These are phyloP conservation scores for Stygiomarasmius scandens DNA, from an alignment of 1,284 basidiomycete species.

Conservation along the genomic window DNA sequence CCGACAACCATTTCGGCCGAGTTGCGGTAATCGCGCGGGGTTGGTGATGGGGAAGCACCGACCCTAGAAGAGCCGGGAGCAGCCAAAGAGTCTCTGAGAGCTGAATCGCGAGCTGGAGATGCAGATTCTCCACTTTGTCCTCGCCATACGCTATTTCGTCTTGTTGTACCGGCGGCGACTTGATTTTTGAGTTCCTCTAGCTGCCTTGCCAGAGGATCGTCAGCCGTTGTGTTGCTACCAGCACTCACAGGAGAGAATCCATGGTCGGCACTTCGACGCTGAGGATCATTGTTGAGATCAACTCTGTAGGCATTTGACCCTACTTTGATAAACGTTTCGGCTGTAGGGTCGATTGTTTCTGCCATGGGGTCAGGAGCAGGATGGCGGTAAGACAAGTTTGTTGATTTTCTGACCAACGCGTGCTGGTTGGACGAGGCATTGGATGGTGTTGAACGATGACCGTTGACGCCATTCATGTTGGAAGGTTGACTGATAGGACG, in stretches of 20 bases:
- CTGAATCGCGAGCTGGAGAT: not conserved
- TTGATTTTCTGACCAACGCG: slow-evolving; percentile 16
- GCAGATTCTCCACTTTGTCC: slow-evolving; percentile 7
- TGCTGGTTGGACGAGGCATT: not conserved
- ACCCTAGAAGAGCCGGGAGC: slow-evolving; percentile 24
- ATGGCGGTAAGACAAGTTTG: slow-evolving; percentile 22
- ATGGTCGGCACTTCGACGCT: slow-evolving; percentile 43
- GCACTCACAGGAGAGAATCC: slow-evolving; percentile 11
- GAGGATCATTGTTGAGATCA: slow-evolving; percentile 64
- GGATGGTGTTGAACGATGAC: slow-evolving; percentile 6
- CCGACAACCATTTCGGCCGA: slow-evolving; percentile 80
- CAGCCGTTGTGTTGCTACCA: slow-evolving; percentile 17
- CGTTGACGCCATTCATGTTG: slow-evolving; percentile 11
- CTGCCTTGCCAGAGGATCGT: slow-evolving; percentile 77
- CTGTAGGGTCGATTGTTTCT: slow-evolving; percentile 59
- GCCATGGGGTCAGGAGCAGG: slow-evolving; percentile 46
- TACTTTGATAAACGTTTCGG: slow-evolving; percentile 69
- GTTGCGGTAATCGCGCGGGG: slow-evolving; percentile 55
- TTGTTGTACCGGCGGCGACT: slow-evolving; percentile 41
- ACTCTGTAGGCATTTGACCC: slow-evolving; percentile 69
- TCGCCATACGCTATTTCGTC: slow-evolving; percentile 40
- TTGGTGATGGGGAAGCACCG: slow-evolving; percentile 24
- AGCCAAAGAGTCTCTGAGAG: slow-evolving; percentile 26
- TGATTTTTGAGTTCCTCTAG: slow-evolving; percentile 56
- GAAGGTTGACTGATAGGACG: slow-evolving; percentile 30